Evolutionary conservation across 345 rosid species (phyloP).

Genomic region (Rubroshorea leprosula): DNA sequence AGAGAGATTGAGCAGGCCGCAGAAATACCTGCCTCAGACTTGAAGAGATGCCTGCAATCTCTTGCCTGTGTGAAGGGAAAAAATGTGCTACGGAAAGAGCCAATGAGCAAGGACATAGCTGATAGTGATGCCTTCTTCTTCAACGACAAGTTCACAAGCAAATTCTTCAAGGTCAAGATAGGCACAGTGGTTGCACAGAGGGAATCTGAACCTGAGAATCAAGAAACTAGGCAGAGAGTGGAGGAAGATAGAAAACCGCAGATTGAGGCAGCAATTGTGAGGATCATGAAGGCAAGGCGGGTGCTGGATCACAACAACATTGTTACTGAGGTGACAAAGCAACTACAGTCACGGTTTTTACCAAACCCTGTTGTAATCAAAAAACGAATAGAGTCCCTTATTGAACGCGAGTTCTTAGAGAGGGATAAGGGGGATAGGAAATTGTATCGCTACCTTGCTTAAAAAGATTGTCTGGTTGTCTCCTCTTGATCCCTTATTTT

Average conservation of each 20-base stretch:
- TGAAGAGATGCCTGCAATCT: constrained; percentile 73
- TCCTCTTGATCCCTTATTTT: no score
- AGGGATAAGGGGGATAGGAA: constrained; percentile 64
- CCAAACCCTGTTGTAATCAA: constrained; percentile 64
- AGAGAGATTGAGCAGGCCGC: constrained; percentile 72
- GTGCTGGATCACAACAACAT: constrained; percentile 67
- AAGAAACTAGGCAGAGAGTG: constrained; percentile 69
- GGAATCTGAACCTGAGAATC: constrained; percentile 70
- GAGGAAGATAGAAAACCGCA: constrained; percentile 79
- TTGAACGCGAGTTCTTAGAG: constrained; percentile 67
- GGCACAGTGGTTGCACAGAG: constrained; percentile 73
- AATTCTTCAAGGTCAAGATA: constrained; percentile 64
- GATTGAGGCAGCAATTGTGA: constrained; percentile 69
- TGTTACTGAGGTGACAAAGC: constrained; percentile 67
- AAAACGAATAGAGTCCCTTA: constrained; percentile 67
- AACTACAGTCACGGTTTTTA: constrained; percentile 61
- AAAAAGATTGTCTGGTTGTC: neutral
- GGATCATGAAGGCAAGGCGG: constrained; percentile 72
- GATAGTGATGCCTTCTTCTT: constrained; percentile 56
- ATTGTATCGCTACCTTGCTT: constrained; percentile 62
- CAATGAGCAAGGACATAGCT: constrained; percentile 65
- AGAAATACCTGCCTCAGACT: constrained; percentile 53
- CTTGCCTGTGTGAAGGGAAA: constrained; percentile 67
- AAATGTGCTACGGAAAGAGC: constrained; percentile 64
- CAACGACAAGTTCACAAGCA: constrained; percentile 64